Evolutionary conservation across 192 early-diverging fungal genomes (phyloP), one percentile per base, ranked within the genome.

Genomic region (Phycomyces nitens): DNA sequence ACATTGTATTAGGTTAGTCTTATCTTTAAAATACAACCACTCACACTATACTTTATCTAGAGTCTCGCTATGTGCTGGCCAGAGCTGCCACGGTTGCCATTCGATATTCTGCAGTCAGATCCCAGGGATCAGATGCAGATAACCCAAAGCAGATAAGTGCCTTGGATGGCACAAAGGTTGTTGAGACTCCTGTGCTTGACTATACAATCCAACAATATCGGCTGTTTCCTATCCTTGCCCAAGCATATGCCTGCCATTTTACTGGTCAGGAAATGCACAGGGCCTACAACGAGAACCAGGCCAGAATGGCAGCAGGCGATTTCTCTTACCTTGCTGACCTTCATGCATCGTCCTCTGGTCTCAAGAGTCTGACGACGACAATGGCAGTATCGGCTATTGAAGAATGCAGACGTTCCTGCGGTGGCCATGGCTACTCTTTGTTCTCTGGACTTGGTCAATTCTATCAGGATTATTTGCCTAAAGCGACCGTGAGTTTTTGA

Each of bases 341-440:
- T 12, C 90, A 92, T 58, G 90, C 88, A 23, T 86, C 88, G 2
- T 81, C 78, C 7, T 86, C 84, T 22, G 86, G 85, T 6, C 77
- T 92, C 44, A 90, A 92, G 79, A 79, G 84, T 21, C 75, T 88
- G 59, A 84, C 82, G 5, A 88, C 89, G 0, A 84, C 85, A 5
- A 72, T 86, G 56, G 79, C 82, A 9, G 70, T 88, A 14, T 78
- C 75, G 54, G 84, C 87, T 41, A 88, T 92, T 58, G 90, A 92
- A 51, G 84, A 86, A 20, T 87, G 87, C 68, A 73, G 89, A 42
- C 84, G 86, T n/a, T 84, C 84, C 16, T 86, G 85, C 69, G 90
- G 90, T 68, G 90, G 90, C 26, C 89, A 92, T 44, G 90, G 89
- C 0, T 92, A 84, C 68, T 86, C 87, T 40, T 70, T 78, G 42